phyloP scores from a whole-genome alignment of 371 early-diverging fungal species.

The Chytridium lagenaria region DNA sequence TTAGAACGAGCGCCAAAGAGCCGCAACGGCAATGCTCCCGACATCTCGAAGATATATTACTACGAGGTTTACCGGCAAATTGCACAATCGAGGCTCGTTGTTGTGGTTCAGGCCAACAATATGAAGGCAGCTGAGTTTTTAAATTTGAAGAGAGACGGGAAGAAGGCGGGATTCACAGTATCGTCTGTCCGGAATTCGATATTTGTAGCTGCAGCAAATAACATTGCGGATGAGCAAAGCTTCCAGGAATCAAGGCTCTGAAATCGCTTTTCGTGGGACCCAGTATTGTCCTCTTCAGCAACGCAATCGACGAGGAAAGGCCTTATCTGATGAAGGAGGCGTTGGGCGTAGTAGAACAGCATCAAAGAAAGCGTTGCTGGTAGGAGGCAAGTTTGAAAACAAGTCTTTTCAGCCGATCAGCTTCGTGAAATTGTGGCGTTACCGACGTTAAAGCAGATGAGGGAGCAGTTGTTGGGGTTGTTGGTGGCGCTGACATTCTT shows the following conservation, averaged over 20 bases:
- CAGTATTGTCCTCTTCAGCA: conserved; percentile 30
- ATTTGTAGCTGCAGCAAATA: conserved; percentile 23
- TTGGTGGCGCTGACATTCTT: conserved; percentile 23
- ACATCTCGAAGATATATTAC: conserved; percentile 20
- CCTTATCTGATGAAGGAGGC: conserved; percentile 36
- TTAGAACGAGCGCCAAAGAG: not conserved
- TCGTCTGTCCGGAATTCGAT: conserved; percentile 42
- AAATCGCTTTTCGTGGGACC: conserved; percentile 35
- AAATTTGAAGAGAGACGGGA: conserved; percentile 35
- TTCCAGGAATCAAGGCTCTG: conserved; percentile 1
- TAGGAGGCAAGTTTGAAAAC: conserved; percentile 41
- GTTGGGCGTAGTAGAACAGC: conserved; percentile 26
- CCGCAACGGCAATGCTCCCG: not conserved
- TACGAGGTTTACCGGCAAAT: conserved; percentile 29
- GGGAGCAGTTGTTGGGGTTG: conserved; percentile 39
- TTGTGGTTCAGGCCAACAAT: conserved; percentile 48
- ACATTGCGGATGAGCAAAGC: conserved; percentile 4
- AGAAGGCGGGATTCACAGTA: conserved; percentile 36
- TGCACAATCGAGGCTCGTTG: conserved; percentile 32
- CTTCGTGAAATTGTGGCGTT: conserved; percentile 33
- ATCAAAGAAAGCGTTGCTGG: conserved; percentile 35
- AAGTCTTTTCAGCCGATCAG: conserved; percentile 36
- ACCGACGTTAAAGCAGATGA: conserved; percentile 31
- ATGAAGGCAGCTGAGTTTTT: conserved; percentile 38
- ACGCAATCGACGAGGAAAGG: conserved; percentile 30